These are phyloP conservation scores for Hansenula lynferdii DNA, from an alignment of 1,139 yeast genomes.

Conservation along the genomic window DNA sequence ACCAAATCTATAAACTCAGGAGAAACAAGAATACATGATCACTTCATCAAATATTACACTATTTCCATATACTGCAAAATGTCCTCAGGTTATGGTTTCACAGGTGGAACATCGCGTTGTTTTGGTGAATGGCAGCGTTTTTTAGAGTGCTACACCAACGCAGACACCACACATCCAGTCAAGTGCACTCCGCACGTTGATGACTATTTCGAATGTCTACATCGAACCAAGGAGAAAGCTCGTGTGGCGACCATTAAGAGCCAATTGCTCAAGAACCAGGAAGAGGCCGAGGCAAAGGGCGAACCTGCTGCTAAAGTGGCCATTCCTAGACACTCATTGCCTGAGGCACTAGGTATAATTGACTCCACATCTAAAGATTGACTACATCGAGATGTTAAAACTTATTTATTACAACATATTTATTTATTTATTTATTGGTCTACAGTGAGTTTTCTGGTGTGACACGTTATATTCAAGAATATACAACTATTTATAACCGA, in stretches of 20 bases:
- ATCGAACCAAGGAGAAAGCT: slow-evolving; percentile 37
- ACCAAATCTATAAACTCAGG: background rate
- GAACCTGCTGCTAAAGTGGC: slow-evolving; percentile 8
- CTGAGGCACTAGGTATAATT: background rate
- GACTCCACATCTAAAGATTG: background rate
- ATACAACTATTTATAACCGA: too few relatives aligned
- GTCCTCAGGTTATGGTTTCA: slow-evolving; percentile 35
- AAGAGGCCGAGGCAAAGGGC: slow-evolving; percentile 7
- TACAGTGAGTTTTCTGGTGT: too few relatives aligned
- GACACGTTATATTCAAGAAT: too few relatives aligned
- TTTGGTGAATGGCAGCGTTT: slow-evolving; percentile 40
- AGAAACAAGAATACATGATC: background rate
- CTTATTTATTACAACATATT: background rate
- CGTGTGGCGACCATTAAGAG: slow-evolving; percentile 19
- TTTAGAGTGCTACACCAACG: slow-evolving; percentile 40
- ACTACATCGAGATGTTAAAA: background rate
- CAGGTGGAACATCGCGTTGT: slow-evolving; percentile 44
- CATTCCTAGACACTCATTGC: slow-evolving; percentile 5
- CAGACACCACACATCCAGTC: slow-evolving; percentile 28
- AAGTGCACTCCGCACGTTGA: slow-evolving; percentile 37
- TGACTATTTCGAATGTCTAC: slow-evolving; percentile 45
- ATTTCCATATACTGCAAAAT: slow-evolving; percentile 11
- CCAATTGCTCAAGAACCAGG: slow-evolving; percentile 22
- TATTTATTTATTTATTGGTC: background rate
- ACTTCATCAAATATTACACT: too few relatives aligned